Base-by-base conservation (phyloP, 1,139 yeast species). In the Taphrina pruni region DNA sequence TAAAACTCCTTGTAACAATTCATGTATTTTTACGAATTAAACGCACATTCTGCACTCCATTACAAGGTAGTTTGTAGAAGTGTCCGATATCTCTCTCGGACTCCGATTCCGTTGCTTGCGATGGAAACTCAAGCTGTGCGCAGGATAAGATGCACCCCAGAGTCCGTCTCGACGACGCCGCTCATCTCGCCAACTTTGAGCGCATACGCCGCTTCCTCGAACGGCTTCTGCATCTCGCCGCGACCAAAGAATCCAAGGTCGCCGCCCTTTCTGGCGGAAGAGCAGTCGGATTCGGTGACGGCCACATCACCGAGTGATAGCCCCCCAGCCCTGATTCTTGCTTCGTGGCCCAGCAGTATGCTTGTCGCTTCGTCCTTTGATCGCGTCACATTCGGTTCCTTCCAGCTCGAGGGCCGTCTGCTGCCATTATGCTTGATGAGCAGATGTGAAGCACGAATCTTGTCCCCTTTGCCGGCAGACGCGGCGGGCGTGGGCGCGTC, bases 221-320 rank as follows among this genome's bases (percentile, higher is more conserved):
- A 94, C 70, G 88, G 81, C 60, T 97, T 97, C 78, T 94, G 98
- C 99, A 94, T 94, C 75, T 88, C 93, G 50, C 97, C 97, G 71
- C 84, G 86, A 35, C 90, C 91, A 77, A 94, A 94, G 77, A 81
- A 87, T 0, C 99, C 99, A 75, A 94, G 82, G 77, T 94, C 99
- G 57, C 99, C 99, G 38, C 92, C 92, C 75, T 90, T 87, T 60
- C 88, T 82, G 74, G 90, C 96, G 9, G 96, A 89, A 32, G 90
- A 85, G 78, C 98, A 92, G 77, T 94, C 99, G 73, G 96, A 88
- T 76, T 91, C 96, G 3, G 92, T 85, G 62, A 82, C 77, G 0
- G 98, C 98, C 73, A 93, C 79, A 60, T 89, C 90, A 56, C 85
- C 85, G 65, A 94, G 84, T 5, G 45, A 21, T 11, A 39, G 14